Base-by-base conservation (phyloP, 2,329 filamentous ascomycete species). In the Orbilia quercus region DNA sequence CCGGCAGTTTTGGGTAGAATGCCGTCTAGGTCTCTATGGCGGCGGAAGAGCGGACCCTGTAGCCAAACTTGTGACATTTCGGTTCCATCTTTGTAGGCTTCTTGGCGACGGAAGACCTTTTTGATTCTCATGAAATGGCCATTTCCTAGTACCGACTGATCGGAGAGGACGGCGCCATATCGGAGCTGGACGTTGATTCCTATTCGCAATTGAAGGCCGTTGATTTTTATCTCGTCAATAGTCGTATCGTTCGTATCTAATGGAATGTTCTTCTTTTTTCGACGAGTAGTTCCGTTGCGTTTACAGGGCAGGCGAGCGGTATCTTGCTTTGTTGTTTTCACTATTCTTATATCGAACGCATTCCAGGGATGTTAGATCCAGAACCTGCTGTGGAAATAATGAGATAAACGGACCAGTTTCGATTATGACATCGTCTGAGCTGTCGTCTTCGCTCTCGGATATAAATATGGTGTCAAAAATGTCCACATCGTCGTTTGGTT, bases 61-160 rank as follows among this genome's bases (percentile, higher is more conserved):
- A 72, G 20, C 59, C 67, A 72, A 6, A 25, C 28, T 18, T 58
- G 55, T 0, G 53, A 53, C 36, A 72, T 72, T 28, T 65, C 45
- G 6, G 60, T 59, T 20, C 59, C 50, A 20, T 60, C 54, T n/a
- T 60, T 72, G 23, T 65, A 72, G 4, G 34, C 36, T 28, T 72
- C 67, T 4, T 20, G 40, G 12, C 67, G 67, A 2, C 50, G 25
- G 36, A 72, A 55, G 23, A 72, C 54, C n/a, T 44, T 65, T 20
- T 72, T 72, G 44, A 72, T 60, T 20, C 67, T 58, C 59, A 72
- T 59, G 34, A 72, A 72, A 28, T 72, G 65, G 7, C 67, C 67
- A 16, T 53, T 50, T 40, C 42, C 59, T 14, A 72, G 53, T 1
- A 38, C 23, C 5, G 59, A 42, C 6, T 50, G 16, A 16, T 72